These are phyloP conservation scores for Eremochloa ophiuroides DNA, from an alignment of 176 grass and related monocot species.

Conservation along the genomic window DNA sequence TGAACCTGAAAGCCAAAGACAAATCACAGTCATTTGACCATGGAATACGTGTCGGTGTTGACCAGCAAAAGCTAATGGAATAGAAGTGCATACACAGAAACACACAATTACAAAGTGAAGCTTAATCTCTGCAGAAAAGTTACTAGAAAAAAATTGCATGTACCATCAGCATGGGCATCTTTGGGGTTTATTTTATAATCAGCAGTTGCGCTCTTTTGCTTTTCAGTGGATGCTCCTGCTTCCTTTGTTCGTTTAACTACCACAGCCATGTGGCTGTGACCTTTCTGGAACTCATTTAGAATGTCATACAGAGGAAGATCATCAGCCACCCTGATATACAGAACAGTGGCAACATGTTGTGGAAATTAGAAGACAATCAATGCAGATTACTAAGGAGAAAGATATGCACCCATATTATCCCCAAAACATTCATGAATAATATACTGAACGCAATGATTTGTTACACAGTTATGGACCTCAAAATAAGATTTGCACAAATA, in stretches of 20 bases:
- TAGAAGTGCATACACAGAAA: conserved; percentile 11
- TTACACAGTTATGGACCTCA: background rate
- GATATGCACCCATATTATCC: background rate
- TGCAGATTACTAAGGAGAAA: background rate
- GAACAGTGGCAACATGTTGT: conserved; percentile 14
- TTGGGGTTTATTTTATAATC: conserved; percentile 55
- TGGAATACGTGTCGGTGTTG: conserved; percentile 25
- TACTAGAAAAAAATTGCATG: conserved; percentile 3
- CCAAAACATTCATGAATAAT: background rate
- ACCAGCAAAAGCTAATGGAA: conserved; percentile 17
- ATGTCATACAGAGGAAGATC: conserved; percentile 99
- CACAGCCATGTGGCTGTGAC: conserved; percentile 98
- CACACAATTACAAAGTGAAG: background rate
- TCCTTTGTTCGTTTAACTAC: conserved; percentile 73
- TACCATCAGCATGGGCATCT: conserved; percentile 52
- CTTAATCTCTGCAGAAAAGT: background rate
- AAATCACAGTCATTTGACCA: conserved; percentile 20
- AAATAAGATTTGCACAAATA: background rate
- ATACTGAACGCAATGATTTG: background rate
- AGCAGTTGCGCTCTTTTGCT: conserved; percentile 40
- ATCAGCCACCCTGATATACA: conserved; percentile 71
- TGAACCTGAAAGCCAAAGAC: conserved; percentile 42
- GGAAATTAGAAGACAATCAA: conserved; percentile 17
- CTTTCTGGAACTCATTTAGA: conserved; percentile 99
- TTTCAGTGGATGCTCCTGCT: conserved; percentile 35